Base-by-base conservation (phyloP, 192 early-diverging fungal species). In the Gamsiella multidivaricata region DNA sequence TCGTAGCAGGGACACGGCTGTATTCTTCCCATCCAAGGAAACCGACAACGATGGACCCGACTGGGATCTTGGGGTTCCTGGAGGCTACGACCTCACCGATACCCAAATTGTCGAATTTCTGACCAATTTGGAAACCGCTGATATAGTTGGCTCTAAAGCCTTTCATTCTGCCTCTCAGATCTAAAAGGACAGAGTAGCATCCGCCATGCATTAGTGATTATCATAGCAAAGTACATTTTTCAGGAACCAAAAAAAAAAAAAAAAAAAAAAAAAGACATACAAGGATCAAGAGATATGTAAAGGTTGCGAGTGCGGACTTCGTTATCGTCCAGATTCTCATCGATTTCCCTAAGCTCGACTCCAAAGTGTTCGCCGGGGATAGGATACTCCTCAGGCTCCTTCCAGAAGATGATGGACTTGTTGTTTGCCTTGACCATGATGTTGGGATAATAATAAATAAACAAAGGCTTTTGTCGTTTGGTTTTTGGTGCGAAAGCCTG, bases 251-350 rank as follows among this genome's bases (percentile, higher is more conserved):
- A 10, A 10, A 45, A 39, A 15, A 52, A 39, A n/a, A 15, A 3
- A 5, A 64, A 32, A 1, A 26, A 17, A 49, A 3, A 29, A 39
- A 28, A 15, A 11, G 26, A 83, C 88, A 91, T 88, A 78, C 94
- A 94, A 8, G 91, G 93, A 78, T 95, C 92, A 9, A 93, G 74
- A 4, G 91, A 93, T 22, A 94, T 65, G 52, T 80, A 88, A 17
- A 88, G 82, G 37, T 84, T 85, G 37, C 91, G 90, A 2, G 94
- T 55, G 32, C 93, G 41, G 43, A 85, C 55, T 15, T 88, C 80
- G 20, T 69, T 76, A 5, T 88, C 80, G 23, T 74, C 54, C 7
- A 91, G 53, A 0, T 80, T 62, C 4, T 46, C 5, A 18, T n/a
- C n/a, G 9, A 46, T 4, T 18, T 46, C 45, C n/a, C 45, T 43